These are phyloP conservation scores for Rhodotorula babjevae DNA, from an alignment of 768 basidiomycete species.

Conservation along the genomic window DNA sequence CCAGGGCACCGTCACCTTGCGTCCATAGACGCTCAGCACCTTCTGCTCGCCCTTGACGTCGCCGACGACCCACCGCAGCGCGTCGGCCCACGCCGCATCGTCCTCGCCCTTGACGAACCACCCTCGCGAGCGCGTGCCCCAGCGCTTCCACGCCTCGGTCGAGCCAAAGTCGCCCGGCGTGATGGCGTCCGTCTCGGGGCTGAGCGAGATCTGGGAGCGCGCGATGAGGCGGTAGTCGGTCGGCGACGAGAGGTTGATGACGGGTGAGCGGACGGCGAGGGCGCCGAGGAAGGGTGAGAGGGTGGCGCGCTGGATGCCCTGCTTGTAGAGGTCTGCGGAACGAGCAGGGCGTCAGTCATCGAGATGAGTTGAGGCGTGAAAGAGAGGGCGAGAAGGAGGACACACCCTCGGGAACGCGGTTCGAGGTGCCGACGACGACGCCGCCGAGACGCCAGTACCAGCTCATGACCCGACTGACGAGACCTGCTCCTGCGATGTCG, in stretches of 20 bases:
- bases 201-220: conserved; percentile 10
- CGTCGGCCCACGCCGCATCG: conserved; percentile 34
- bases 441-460: conserved; percentile 65
- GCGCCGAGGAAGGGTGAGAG: conserved; percentile 59
- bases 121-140: conserved; percentile 32
- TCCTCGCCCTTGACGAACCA: conserved; percentile 40
- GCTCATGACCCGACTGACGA: conserved; percentile 55
- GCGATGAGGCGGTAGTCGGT: conserved; percentile 52
- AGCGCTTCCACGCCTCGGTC: conserved; percentile 36
- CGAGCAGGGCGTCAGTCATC: neutral
- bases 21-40: conserved; percentile 54
- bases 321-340: conserved; percentile 57
- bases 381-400: neutral
- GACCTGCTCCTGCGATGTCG: conserved; percentile 58
- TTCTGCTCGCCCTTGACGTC: conserved; percentile 20
- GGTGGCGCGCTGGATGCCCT: conserved; percentile 58
- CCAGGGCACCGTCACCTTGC: conserved; percentile 53
- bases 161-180: conserved; percentile 23
- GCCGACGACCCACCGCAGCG: conserved; percentile 34
- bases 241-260: conserved; percentile 52
- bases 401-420: conserved; percentile 41
- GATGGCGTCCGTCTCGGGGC: conserved; percentile 1
- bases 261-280: conserved; percentile 56
- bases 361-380: no score
- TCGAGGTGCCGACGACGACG: conserved; percentile 52